Evolutionary conservation across 164 flowering plant genomes (phyloP), one percentile per base, ranked within the genome.

Genomic region (Liriodendron chinense): DNA sequence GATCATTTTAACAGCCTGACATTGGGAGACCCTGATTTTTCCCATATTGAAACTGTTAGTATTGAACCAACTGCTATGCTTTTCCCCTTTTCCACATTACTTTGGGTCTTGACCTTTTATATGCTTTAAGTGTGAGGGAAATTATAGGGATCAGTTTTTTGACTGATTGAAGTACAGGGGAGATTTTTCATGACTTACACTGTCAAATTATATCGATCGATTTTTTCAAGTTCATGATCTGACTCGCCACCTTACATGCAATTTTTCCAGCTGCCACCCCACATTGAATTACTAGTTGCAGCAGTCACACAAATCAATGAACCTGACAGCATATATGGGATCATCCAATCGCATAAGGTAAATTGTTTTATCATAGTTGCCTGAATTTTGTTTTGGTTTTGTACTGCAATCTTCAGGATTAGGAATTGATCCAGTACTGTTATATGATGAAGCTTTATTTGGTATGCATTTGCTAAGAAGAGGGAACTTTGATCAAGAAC

Each of bases 251-350:
- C 69, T 48, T 57, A 25, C 65, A 28, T 79, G 73, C 69, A 56
- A 34, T 59, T 72, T 77, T 34, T 69, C 48, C 88, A 96, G 99
- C 75, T 93, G 57, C 92, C 94, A 25, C 74, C 77, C 69, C 99
- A 93, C 64, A 81, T 93, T 80, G 96, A 91, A 76, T 77, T 96
- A 80, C 90, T 96, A 48, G 83, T 88, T 57, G 88, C 98, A 47
- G 99, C 99, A 56, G 83, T 93, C 75, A 93, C 90, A 68, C 89
- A 84, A 66, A 91, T 96, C 77, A 96, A 96, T 86, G 99, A 96
- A 81, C 97, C 97, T 48, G 99, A 96, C 84, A 91, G 99, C 84
- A 83, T 96, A 69, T 92, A 96, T 87, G 99, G 99, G 76, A 89
- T 96, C 72, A 83, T 93, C 73, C 99, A 89, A 79, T 93, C 98